Conservation (phyloP, 805 yeast genomes). For the Lachancea meyersii region DNA sequence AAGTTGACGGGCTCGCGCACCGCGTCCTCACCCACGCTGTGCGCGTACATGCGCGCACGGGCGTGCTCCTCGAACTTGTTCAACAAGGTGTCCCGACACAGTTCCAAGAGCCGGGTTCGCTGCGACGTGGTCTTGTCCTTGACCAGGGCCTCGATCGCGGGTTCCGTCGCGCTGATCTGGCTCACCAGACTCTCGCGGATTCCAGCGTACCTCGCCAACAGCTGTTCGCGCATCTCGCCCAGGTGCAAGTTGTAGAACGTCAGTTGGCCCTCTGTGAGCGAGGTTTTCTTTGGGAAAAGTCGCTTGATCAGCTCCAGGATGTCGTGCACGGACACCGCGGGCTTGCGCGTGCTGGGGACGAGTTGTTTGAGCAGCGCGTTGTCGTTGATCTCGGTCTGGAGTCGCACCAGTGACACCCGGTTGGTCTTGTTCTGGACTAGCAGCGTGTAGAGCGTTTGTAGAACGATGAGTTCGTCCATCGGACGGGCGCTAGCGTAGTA, state of each 20-base stretch:
- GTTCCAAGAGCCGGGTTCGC: slow-evolving; percentile 19
- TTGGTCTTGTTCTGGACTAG: slow-evolving; percentile 17
- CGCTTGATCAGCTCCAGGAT: slow-evolving; percentile 25
- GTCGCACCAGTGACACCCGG: slow-evolving; percentile 28
- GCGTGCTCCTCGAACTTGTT: slow-evolving; percentile 28
- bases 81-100: slow-evolving; percentile 31
- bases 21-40: slow-evolving; percentile 7
- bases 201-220: slow-evolving; percentile 15
- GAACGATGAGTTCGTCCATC: slow-evolving; percentile 28
- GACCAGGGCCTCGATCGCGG: slow-evolving; percentile 9
- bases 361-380: slow-evolving; percentile 24
- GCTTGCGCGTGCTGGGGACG: slow-evolving; percentile 16
- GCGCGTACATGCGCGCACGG: slow-evolving; percentile 6
- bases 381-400: slow-evolving; percentile 31
- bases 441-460: slow-evolving; percentile 27
- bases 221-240: slow-evolving; percentile 16
- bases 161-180: slow-evolving; percentile 9
- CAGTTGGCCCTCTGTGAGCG: slow-evolving; percentile 30
- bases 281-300: slow-evolving; percentile 28
- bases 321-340: slow-evolving; percentile 29
- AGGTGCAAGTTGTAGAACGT: slow-evolving; percentile 29
- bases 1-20: slow-evolving; percentile 10
- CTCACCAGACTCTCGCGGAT: not conserved
- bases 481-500: too few relatives aligned
- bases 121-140: slow-evolving; percentile 10